Conservation (phyloP, 164 flowering plant species). For the Cinnamomum micranthum region DNA sequence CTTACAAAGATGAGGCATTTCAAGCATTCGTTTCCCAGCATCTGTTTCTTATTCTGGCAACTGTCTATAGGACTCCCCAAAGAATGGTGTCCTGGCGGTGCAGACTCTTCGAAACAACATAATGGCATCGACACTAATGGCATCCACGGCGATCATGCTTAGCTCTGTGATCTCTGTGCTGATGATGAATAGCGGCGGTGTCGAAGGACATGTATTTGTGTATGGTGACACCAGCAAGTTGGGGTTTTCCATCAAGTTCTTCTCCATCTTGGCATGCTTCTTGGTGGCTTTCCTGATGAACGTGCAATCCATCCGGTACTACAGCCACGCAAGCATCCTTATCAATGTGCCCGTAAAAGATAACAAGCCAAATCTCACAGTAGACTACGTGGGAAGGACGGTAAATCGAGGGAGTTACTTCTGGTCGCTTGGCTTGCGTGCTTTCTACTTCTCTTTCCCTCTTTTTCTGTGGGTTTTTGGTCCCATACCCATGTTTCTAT, state of each 20-base stretch:
- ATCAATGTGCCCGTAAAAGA: slow-evolving; percentile 29
- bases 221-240: slow-evolving; percentile 47
- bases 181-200: slow-evolving; percentile 35
- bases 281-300: slow-evolving; percentile 64
- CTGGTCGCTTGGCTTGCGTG: slow-evolving; percentile 76
- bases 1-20: background rate
- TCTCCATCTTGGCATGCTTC: slow-evolving; percentile 65
- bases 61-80: slow-evolving; percentile 14
- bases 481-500: slow-evolving; percentile 71
- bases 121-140: slow-evolving; percentile 27
- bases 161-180: slow-evolving; percentile 70
- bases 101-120: slow-evolving; percentile 22
- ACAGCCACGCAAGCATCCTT: slow-evolving; percentile 24
- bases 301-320: slow-evolving; percentile 81
- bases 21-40: no score
- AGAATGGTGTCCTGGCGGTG: slow-evolving; percentile 23
- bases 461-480: slow-evolving; percentile 87
- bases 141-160: slow-evolving; percentile 21
- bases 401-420: slow-evolving; percentile 71
- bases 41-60: background rate
- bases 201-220: slow-evolving; percentile 1
- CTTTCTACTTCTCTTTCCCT: slow-evolving; percentile 85
- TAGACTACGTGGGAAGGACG: slow-evolving; percentile 55
- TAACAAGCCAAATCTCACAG: slow-evolving; percentile 25
- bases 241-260: slow-evolving; percentile 60